These are phyloP conservation scores for Cocos nucifera DNA, from an alignment of 176 grass and related monocot genomes.

Conservation along the genomic window DNA sequence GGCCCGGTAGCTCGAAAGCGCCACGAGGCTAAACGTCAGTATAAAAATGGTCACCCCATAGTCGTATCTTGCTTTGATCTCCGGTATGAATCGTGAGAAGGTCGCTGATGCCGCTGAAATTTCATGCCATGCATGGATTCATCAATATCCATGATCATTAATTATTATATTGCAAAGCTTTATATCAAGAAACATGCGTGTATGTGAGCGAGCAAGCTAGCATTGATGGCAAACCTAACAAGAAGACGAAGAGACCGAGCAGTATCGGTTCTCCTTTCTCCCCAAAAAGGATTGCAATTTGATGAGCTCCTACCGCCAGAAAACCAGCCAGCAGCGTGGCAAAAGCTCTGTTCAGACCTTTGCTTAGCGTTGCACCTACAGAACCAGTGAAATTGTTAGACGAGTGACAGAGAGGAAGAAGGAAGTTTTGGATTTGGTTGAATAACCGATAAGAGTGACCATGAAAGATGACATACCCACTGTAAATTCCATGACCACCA, in stretches of 20 bases:
- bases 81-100: conserved; percentile 90
- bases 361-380: too few relatives aligned
- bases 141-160: background rate
- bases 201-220: background rate
- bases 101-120: conserved; percentile 64
- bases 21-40: conserved; percentile 88
- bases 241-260: conserved; percentile 65
- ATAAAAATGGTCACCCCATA: conserved; percentile 96
- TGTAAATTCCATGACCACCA: too few relatives aligned
- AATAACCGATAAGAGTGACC: too few relatives aligned
- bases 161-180: too few relatives aligned
- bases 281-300: conserved; percentile 39
- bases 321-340: too few relatives aligned
- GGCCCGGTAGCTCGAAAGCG: conserved; percentile 84
- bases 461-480: too few relatives aligned
- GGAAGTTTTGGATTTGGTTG: too few relatives aligned
- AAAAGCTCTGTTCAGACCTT: too few relatives aligned
- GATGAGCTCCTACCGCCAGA: conserved; percentile 14
- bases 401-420: too few relatives aligned
- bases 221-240: conserved; percentile 30
- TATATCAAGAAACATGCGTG: too few relatives aligned
- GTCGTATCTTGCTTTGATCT: conserved; percentile 87
- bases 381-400: too few relatives aligned
- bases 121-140: background rate
- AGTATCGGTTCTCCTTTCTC: conserved; percentile 56